Base-by-base conservation (phyloP, 23 red algal genomes). In the Gracilaria vermiculophylla region DNA sequence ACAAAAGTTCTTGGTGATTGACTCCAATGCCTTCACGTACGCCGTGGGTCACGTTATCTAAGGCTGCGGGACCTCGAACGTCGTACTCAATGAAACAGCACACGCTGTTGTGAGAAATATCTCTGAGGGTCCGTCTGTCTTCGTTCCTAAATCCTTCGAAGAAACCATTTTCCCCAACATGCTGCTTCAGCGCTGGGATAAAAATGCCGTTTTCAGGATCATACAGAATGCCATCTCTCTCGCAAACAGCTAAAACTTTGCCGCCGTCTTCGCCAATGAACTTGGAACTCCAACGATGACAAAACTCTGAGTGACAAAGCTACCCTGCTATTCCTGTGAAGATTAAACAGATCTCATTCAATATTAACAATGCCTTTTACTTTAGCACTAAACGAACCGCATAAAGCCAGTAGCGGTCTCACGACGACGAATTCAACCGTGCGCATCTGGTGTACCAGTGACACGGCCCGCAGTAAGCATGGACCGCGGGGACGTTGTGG, bases 351-450 rank as follows among this genome's bases (percentile, higher is more conserved):
- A 77, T 54, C 28, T 83, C 58, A 72, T 80, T 72, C 28, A 76
- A 44, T 27, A 95, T 52, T 24, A n/a, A n/a, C n/a, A n/a, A n/a
- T n/a, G 53, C 45, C 9, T 62, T 25, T 17, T 91, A n/a, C 20
- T 81, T 42, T n/a, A 98, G 54, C 43, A 94, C 80, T 56, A 90
- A 85, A 55, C 91, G 87, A 78, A 98, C 57, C 27, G 91, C 91
- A 58, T 80, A 98, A 40, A 87, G 95, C 96, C 96, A 25, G 96
- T 98, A 33, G 96, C 96, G 24, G 71, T 85, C 45, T 98, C 79
- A 43, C 96, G 92, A 50, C 96, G 92, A 10, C 96, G 96, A 75
- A 98, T 98, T 35, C 96, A 92, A 48, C 96, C 96, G 64, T 94
- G 86, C 27, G 78, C 90, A 6, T 95, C 78, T 37, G 96, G 96